These are phyloP conservation scores for Nemania sp. DNA, from an alignment of 2,329 filamentous ascomycete genomes.

Conservation along the genomic window DNA sequence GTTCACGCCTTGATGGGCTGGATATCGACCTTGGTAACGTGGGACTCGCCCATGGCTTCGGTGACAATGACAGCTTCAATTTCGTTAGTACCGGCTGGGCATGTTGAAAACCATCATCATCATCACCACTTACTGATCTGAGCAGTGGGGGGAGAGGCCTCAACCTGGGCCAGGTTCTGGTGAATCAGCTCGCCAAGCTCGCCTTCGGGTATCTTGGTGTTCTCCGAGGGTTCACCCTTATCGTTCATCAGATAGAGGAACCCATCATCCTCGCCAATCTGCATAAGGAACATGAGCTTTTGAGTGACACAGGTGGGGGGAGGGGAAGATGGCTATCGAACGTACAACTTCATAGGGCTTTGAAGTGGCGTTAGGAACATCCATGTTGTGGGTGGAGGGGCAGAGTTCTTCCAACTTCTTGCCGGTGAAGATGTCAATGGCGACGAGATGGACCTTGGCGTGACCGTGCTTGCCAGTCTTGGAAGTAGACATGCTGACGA, in stretches of 20 bases:
- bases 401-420: constrained; percentile 99
- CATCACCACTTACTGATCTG: not conserved
- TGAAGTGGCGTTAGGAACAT: constrained; percentile 97
- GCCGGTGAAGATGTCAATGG: constrained; percentile 98
- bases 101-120: not conserved
- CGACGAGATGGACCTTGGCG: constrained; percentile 99
- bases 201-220: constrained; percentile 89
- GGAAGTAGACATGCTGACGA: constrained; percentile 99
- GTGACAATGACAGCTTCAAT: constrained; percentile 84
- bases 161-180: constrained; percentile 81
- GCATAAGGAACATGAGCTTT: constrained; percentile 27
- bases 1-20: constrained; percentile 4
- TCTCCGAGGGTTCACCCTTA: constrained; percentile 86
- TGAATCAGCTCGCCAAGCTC: constrained; percentile 88
- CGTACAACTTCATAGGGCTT: constrained; percentile 73
- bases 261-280: constrained; percentile 85
- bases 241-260: constrained; percentile 94
- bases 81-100: not conserved
- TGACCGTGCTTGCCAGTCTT: constrained; percentile 99
- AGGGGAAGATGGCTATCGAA: not conserved
- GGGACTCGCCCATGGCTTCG: constrained; percentile 95
- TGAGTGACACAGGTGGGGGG: not conserved
- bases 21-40: constrained; percentile 85
- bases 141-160: constrained; percentile 71
- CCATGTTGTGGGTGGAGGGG: constrained; percentile 97